Conservation (phyloP, 2,329 filamentous ascomycete species). For the Aspergillus novofumigatus region DNA sequence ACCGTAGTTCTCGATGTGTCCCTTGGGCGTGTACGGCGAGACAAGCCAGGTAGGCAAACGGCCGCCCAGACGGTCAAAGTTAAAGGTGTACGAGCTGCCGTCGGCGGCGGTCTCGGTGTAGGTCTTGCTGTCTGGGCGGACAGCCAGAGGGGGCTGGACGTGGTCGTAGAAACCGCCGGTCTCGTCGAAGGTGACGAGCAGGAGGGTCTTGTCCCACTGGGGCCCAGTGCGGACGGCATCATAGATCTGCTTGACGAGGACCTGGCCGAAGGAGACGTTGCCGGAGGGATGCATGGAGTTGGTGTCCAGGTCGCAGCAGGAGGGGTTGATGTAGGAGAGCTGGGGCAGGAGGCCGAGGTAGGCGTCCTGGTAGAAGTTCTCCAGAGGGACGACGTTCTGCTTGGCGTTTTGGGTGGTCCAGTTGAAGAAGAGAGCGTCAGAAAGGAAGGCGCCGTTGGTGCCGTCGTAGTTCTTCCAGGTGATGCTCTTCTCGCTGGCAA, state of each 20-base stretch:
- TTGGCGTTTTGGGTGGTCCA: constrained; percentile 17
- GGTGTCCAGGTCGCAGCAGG: constrained; percentile 37
- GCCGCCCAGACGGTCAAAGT: constrained; percentile 25
- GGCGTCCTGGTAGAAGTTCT: constrained; percentile 27
- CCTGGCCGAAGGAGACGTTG: constrained; percentile 33
- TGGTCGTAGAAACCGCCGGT: constrained; percentile 37
- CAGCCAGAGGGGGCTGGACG: constrained; percentile 29
- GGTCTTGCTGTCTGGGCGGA: constrained; percentile 31
- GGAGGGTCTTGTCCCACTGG: constrained; percentile 34
- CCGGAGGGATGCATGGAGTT: constrained; percentile 23
- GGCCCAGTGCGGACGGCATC: constrained; percentile 32
- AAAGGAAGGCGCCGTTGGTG: constrained; percentile 13
- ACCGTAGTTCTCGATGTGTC: constrained; percentile 26
- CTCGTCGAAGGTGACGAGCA: constrained; percentile 35
- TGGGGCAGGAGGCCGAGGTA: constrained; percentile 28
- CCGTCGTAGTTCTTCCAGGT: constrained; percentile 30
- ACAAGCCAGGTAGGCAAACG: constrained; percentile 30
- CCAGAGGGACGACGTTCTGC: neutral
- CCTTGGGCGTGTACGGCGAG: constrained; percentile 23
- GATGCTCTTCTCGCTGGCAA: constrained; percentile 22
- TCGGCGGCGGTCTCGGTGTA: constrained; percentile 31
- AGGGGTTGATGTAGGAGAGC: constrained; percentile 36
- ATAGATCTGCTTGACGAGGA: constrained; percentile 36
- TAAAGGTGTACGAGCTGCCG: constrained; percentile 23
- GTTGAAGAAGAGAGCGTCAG: constrained; percentile 26